phyloP scores from a whole-genome alignment of 305 asterid genomes.

The Fraxinus platypoda region DNA sequence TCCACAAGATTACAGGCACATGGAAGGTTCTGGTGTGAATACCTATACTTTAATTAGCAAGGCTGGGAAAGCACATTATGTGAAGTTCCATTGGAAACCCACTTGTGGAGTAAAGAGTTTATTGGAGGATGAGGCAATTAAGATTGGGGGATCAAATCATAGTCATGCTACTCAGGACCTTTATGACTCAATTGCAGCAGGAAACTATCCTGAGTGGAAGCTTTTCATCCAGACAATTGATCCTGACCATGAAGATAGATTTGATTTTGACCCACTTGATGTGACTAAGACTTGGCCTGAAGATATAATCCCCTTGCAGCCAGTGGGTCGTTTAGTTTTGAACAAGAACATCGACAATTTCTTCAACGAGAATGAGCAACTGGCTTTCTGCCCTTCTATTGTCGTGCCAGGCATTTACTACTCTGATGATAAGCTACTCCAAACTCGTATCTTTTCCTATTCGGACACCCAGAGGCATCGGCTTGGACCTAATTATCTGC shows the following conservation, averaged over 20 bases:
- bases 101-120: conserved; percentile 37
- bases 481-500: conserved; percentile 39
- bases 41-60: conserved; percentile 38
- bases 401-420: conserved; percentile 34
- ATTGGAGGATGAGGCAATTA: conserved; percentile 33
- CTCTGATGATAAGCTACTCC: conserved; percentile 33
- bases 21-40: conserved; percentile 46
- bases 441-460: conserved; percentile 32
- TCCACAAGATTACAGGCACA: conserved; percentile 46
- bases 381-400: conserved; percentile 36
- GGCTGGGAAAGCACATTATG: conserved; percentile 38
- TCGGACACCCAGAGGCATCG: conserved; percentile 39
- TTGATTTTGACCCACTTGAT: conserved; percentile 38
- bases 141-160: conserved; percentile 35
- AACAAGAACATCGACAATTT: conserved; percentile 38
- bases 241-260: conserved; percentile 31
- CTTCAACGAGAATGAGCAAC: conserved; percentile 37
- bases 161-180: conserved; percentile 44
- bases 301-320: conserved; percentile 38
- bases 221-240: conserved; percentile 41
- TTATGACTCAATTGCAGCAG: conserved; percentile 40
- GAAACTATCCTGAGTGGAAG: conserved; percentile 41
- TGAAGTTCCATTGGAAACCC: conserved; percentile 38
- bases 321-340: conserved; percentile 35
- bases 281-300: conserved; percentile 45